phyloP scores from a whole-genome alignment of 148 eudicot genomes.

The Simmondsia chinensis region DNA sequence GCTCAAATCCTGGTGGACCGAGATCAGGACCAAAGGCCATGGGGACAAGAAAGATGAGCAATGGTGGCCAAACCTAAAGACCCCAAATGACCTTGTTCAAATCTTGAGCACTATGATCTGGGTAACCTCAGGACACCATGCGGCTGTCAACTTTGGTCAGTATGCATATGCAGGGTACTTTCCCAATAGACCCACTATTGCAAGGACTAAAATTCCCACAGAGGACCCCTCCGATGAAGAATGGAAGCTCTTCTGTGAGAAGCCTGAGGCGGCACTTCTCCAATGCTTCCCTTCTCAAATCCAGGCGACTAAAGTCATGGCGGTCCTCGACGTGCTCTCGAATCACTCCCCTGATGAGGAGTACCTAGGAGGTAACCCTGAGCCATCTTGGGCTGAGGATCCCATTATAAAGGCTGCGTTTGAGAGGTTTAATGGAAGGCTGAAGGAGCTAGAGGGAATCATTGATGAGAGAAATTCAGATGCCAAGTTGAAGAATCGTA shows the following conservation, averaged over 20 bases:
- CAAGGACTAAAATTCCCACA: slow-evolving; percentile 49
- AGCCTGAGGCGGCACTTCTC: slow-evolving; percentile 33
- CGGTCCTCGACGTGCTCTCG: slow-evolving; percentile 51
- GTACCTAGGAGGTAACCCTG: slow-evolving; percentile 38
- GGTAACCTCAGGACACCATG: slow-evolving; percentile 74
- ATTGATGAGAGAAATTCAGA: slow-evolving; percentile 49
- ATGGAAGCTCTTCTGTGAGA: slow-evolving; percentile 22
- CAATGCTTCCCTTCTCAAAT: slow-evolving; percentile 45
- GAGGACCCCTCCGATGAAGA: slow-evolving; percentile 36
- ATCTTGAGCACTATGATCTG: slow-evolving; percentile 61
- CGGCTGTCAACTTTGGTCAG: slow-evolving; percentile 78
- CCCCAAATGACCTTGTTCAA: slow-evolving; percentile 33
- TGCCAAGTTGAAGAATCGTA: slow-evolving; percentile 33
- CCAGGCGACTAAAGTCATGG: slow-evolving; percentile 53
- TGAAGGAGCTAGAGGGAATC: slow-evolving; percentile 47
- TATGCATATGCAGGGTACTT: slow-evolving; percentile 54
- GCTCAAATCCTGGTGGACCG: slow-evolving; percentile 78
- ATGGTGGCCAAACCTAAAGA: slow-evolving; percentile 68
- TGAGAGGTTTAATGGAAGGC: slow-evolving; percentile 32
- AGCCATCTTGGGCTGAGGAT: slow-evolving; percentile 36
- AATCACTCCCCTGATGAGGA: slow-evolving; percentile 60
- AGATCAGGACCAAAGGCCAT: slow-evolving; percentile 48
- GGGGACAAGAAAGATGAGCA: slow-evolving; percentile 61
- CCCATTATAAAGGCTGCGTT: slow-evolving; percentile 39
- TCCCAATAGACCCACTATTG: slow-evolving; percentile 58